Conservation (phyloP, 2,329 filamentous ascomycete species). For the Epichloe bromicola region DNA sequence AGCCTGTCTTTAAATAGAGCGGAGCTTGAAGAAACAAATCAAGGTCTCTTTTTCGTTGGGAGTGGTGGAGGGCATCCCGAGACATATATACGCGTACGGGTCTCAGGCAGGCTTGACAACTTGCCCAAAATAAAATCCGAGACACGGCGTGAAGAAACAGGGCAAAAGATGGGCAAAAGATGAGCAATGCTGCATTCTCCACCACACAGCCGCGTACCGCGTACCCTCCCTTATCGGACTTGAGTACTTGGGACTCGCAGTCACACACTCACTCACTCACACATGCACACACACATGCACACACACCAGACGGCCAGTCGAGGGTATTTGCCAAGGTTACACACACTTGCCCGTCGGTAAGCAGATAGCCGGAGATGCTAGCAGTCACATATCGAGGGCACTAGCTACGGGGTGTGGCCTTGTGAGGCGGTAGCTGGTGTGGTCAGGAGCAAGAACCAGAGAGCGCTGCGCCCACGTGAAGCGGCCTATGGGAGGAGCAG, state of each 20-base stretch:
- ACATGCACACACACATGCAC: background rate
- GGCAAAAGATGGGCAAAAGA: background rate
- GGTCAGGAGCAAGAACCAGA: conserved; percentile 2
- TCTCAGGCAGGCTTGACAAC: background rate
- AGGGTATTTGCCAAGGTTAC: background rate
- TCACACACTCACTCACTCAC: background rate
- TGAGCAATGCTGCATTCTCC: background rate
- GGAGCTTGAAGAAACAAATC: background rate
- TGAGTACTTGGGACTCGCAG: background rate
- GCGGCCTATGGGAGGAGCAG: conserved; percentile 1
- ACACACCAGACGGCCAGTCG: background rate
- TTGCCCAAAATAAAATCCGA: background rate
- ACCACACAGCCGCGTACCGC: background rate
- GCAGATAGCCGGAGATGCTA: background rate
- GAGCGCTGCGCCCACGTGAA: conserved; percentile 5
- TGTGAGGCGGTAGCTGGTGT: conserved; percentile 3
- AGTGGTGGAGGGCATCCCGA: background rate
- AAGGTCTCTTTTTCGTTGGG: background rate
- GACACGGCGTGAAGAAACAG: background rate
- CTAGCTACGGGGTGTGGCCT: background rate
- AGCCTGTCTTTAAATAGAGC: background rate
- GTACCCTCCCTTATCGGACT: background rate
- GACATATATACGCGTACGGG: background rate
- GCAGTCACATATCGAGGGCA: conserved; percentile 2
- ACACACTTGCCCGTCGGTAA: too few species aligned